Evolutionary conservation across 768 basidiomycete species (phyloP).

Genomic region (Termitomyces titanicus): DNA sequence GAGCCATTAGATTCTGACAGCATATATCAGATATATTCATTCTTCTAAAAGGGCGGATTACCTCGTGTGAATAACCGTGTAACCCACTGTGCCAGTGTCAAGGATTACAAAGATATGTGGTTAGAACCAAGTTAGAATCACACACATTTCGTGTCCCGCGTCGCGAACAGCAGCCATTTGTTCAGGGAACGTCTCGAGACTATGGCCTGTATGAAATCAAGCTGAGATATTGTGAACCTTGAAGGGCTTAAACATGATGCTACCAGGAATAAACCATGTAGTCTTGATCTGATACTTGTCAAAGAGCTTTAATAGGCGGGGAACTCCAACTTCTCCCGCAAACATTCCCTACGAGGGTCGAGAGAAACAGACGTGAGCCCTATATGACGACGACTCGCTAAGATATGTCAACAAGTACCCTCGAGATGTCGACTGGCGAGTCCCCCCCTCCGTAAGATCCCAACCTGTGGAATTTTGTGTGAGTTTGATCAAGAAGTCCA

Average conservation of each 20-base stretch:
- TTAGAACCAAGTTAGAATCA: no score
- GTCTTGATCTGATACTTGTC: conserved; percentile 63
- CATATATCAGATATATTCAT: background rate
- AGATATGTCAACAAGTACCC: conserved; percentile 16
- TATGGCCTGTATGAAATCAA: conserved; percentile 45
- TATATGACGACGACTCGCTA: no score
- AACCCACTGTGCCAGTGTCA: conserved; percentile 46
- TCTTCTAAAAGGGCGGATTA: conserved; percentile 8
- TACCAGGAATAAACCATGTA: conserved; percentile 77
- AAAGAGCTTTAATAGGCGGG: conserved; percentile 68
- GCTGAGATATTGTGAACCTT: background rate
- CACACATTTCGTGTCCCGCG: conserved; percentile 68
- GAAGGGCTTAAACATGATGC: background rate
- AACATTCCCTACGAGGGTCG: conserved; percentile 50
- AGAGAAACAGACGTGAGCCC: background rate
- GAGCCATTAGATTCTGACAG: conserved; percentile 51
- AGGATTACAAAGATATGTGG: background rate
- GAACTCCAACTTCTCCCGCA: conserved; percentile 71
- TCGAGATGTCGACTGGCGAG: conserved; percentile 64
- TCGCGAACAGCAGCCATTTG: conserved; percentile 69
- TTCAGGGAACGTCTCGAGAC: conserved; percentile 70
- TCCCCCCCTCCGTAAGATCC: conserved; percentile 75
- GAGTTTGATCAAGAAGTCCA: background rate
- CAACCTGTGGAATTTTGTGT: conserved; percentile 36
- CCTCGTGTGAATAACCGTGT: conserved; percentile 73